Base-by-base conservation (phyloP, 805 yeast species). In the Metschnikowia rubicola region DNA sequence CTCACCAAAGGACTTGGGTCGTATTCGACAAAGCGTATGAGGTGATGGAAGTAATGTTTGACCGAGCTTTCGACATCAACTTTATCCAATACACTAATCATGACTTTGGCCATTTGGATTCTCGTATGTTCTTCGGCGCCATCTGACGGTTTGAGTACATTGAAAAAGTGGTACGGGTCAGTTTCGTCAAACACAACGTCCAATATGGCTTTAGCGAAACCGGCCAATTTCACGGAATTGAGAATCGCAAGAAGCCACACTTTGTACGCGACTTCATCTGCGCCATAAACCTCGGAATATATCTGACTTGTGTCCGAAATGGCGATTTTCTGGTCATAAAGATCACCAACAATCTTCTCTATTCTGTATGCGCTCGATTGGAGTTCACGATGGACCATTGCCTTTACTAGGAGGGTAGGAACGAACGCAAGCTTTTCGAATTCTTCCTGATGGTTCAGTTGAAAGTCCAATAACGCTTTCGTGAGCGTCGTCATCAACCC, bases 1-100 rank as follows among this genome's bases (percentile, higher is more conserved):
- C 97, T 76, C 5, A 81, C 86, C 39, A 82, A 67, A 0, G 97
- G 97, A 52, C 94, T 85, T 11, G 88, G 80, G 52, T 92, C 98
- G 2, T 68, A 64, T 11, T 60, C 73, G 8, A 71, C 55, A 30
- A 67, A 44, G 1, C 48, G 40, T 36, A 74, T 68, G 10, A 88
- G 67, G 0, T 44, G 41, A 0, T 63, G 51, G 8, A 79, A 59
- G 35, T 60, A 53, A 10, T 43, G 35, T 3, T 38, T 35, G 10
- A 29, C 26, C 1, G 41, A 37, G 1, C 26, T 21, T 4, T 47
- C 47, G 3, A 58, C 39, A 5, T 69, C 58, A 2, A 75, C 51
- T 2, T 62, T 56, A 37, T 71, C 75, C 17, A 74, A 48, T 10
- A 80, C 52, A 2, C 80, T 48, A 12, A 85, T 51, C 10, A 86